Evolutionary conservation across 2,329 filamentous ascomycete genomes (phyloP), one percentile per base, ranked within the genome.

Genomic region (Paecilomyces fulvus): DNA sequence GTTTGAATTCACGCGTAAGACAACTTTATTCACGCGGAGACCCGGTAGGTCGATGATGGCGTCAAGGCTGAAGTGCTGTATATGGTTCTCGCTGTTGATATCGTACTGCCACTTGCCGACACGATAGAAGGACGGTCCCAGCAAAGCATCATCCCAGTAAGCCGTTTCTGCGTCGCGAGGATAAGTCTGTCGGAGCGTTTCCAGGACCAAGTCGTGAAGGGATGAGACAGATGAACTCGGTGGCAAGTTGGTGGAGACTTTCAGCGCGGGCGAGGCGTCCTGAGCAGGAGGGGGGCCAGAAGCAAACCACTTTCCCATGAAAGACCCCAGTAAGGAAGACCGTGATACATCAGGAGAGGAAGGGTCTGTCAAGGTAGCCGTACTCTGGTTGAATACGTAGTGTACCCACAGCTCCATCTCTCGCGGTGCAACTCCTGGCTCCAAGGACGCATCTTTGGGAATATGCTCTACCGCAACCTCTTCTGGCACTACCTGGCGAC

Each of bases 391-490:
- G 20, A 85, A 78, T 17, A 78, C 75, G 57, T 86, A 80, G 43
- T 79, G 76, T 4, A 80, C 84, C 79, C 87, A 89, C 8, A 92
- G 69, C 67, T 92, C 88, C 56, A 92, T 81, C 2, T 86, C 77
- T 53, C 75, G 79, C 0, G 89, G 89, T 30, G 84, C 84, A n/a
- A 68, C 63, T 12, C 75, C 79, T 0, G 85, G 81, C 51, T 86
- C 80, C 7, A 84, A 76, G 0, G 85, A 86, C 1, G 84, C 83
- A 1, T 77, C 76, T 6, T 79, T 78, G 1, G 83, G 75, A 56
- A 90, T 85, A 68, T 92, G 87, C 66, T 92, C 89, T 49, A 92
- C 70, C 1, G 89, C 83, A 1, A 92, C 67, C 62, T 90, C 80
- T 62, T 86, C 82, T 0, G 88, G 87, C 30, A 86, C 78, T 56